phyloP scores from a whole-genome alignment of 129 eudicot species.

The Mikania micrantha region DNA sequence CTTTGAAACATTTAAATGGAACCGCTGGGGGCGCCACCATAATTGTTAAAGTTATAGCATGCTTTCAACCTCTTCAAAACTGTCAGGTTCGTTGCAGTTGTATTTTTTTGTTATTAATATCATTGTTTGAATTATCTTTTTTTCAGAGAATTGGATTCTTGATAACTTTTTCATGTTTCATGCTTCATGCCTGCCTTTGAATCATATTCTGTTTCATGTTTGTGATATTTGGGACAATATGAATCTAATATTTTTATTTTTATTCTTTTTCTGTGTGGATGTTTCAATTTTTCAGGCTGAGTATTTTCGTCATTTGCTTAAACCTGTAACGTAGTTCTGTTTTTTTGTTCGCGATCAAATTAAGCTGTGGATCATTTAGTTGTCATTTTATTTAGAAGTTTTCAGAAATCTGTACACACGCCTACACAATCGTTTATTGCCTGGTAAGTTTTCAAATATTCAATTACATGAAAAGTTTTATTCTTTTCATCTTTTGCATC shows the following conservation, averaged over 20 bases:
- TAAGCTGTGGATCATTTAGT: conserved; percentile 52
- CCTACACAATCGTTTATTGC: conserved; percentile 2
- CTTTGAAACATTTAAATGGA: conserved; percentile 87
- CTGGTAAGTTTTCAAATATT: conserved; percentile 26
- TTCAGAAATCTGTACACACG: conserved; percentile 22
- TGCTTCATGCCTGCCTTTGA: conserved; percentile 21
- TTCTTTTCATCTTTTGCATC: conserved; percentile 16
- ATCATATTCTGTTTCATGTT: conserved; percentile 22
- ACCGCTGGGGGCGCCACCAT: conserved; percentile 86
- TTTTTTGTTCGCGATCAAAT: conserved; percentile 31
- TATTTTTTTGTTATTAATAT: neutral
- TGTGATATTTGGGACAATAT: conserved; percentile 6
- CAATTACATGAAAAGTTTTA: neutral
- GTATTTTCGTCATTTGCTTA: conserved; percentile 86
- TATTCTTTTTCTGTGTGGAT: conserved; percentile 14
- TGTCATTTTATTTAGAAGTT: conserved; percentile 37
- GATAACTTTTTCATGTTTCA: conserved; percentile 10
- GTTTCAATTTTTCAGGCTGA: conserved; percentile 64
- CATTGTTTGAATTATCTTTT: conserved; percentile 2
- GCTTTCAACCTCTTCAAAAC: conserved; percentile 91
- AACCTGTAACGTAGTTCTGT: conserved; percentile 88
- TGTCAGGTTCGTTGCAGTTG: conserved; percentile 62
- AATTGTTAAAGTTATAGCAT: conserved; percentile 91
- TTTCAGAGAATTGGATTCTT: conserved; percentile 19
- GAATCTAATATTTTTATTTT: conserved; percentile 33